These are phyloP conservation scores for Hirsutella thompsonii DNA, from an alignment of 2,329 filamentous ascomycete species.

Conservation along the genomic window DNA sequence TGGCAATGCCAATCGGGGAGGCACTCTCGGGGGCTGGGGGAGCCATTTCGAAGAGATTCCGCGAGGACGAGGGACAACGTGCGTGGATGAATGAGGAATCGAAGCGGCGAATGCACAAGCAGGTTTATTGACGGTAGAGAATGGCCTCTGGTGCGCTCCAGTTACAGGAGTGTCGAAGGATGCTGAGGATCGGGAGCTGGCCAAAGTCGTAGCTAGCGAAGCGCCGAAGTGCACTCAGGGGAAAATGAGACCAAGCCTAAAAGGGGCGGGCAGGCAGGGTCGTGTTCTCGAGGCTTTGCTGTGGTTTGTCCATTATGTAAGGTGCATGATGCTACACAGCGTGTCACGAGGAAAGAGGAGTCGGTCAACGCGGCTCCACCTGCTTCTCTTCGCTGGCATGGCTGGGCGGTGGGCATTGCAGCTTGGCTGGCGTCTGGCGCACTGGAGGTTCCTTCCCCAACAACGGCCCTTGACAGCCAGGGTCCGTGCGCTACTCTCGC, in stretches of 20 bases:
- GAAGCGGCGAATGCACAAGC: conserved; percentile 2
- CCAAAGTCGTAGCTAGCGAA: conserved; percentile 4
- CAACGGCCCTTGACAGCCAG: background rate
- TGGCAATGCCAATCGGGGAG: conserved; percentile 61
- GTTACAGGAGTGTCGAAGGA: conserved; percentile 3
- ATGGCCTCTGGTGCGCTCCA: background rate
- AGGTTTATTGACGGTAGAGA: conserved; percentile 2
- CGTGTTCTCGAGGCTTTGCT: conserved; percentile 13
- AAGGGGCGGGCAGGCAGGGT: conserved; percentile 12
- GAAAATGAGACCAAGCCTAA: conserved; percentile 10
- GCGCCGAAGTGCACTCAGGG: conserved; percentile 6
- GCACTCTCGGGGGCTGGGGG: conserved; percentile 44
- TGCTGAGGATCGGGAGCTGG: conserved; percentile 5
- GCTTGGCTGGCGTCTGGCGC: too few relatives aligned
- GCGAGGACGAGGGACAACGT: conserved; percentile 4
- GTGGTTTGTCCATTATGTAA: conserved; percentile 6
- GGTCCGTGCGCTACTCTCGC: conserved; percentile 9
- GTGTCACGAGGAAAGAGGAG: conserved; percentile 1
- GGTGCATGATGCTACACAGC: conserved; percentile 5
- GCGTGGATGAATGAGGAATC: background rate
- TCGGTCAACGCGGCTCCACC: background rate
- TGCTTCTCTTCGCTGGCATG: background rate
- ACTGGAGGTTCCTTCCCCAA: background rate
- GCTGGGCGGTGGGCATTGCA: too few relatives aligned
- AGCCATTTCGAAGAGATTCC: conserved; percentile 36